Percentiles rank a stretch among this genome's conserved stretches.
Conservation (phyloP, 306 rosid species). For the Prunus davidiana region DNA sequence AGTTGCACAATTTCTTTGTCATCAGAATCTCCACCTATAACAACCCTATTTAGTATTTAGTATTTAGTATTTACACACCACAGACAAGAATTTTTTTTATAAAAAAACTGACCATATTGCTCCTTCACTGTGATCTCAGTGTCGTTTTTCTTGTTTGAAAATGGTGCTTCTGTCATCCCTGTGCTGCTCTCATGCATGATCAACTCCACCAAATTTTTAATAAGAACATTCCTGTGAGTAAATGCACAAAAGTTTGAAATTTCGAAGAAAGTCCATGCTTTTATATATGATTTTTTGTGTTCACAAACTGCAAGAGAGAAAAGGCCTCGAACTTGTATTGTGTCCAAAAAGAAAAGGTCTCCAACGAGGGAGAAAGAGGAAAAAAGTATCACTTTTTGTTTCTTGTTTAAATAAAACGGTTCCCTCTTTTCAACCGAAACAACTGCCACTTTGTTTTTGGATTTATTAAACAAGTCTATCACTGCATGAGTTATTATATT, state of each 20-base stretch:
- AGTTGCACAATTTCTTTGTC: conserved; percentile 19
- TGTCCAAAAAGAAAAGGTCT: background rate
- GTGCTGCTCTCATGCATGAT: conserved; percentile 7
- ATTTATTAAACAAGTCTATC: background rate
- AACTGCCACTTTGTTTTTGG: conserved; percentile 19
- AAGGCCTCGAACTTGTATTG: background rate
- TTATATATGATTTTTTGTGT: background rate
- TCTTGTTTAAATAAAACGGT: conserved; percentile 15
- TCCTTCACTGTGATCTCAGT: conserved; percentile 7
- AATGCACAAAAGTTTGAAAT: background rate
- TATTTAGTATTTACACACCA: background rate
- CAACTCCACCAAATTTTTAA: background rate
- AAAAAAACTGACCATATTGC: conserved; percentile 14
- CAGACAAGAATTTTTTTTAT: too few species aligned
- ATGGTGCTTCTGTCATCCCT: background rate
- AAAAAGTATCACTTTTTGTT: background rate
- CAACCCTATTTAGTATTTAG: background rate
- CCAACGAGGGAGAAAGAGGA: background rate
- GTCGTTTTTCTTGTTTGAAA: background rate
- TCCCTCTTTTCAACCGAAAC: conserved; percentile 16
- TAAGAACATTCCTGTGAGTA: background rate
- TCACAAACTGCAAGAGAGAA: conserved; percentile 1
- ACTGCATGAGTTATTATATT: too few species aligned
- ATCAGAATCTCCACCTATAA: conserved; percentile 16
- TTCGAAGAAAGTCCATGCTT: background rate